Base-by-base conservation (phyloP, 805 yeast genomes). In the Grigorovia jiainica region DNA sequence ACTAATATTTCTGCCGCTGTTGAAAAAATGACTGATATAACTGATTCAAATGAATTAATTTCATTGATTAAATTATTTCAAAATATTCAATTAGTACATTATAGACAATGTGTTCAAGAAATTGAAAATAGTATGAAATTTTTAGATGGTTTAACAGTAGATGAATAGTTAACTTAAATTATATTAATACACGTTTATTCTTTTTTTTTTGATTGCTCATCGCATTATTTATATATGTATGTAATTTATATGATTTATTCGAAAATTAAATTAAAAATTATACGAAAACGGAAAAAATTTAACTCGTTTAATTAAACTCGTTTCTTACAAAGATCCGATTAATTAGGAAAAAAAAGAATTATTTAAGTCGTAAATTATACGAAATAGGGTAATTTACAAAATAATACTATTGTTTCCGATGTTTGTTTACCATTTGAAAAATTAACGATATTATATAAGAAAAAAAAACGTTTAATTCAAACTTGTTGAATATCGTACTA, bases 1-100 rank as follows among this genome's bases (percentile, higher is more conserved):
- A 75, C 79, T 50, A 85, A 87, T 20, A 83, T 87, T 4, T 81
- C 82, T 43, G 66, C 72, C 21, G 92, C 95, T 0, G 92, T 82
- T n/a, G 75, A 76, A 51, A 76, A 78, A 41, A 82, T 84, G 92
- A 78, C 81, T 60, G 75, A 72, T 49, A 67, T 84, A 43, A 75
- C 84, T 49, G 76, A 73, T 47, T 86, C 89, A 19, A 68, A 77
- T 9, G 82, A 80, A 59, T 67, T 78, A 42, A 69, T 83, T 38
- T 71, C 73, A 44, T 64, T 84, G 51, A 66, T 84, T 49, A 79
- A 79, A 54, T 65, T 80, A n/a, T 77, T 82, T 52, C 75, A 76
- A 50, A 70, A 73, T 50, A 81, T 84, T 45, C 92, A 83, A 64
- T 67, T 78, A 53, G 79, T 79, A 46, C 82, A 73, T 52, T 73